A percentile compares a stretch with the other conserved stretches of the same genome.
Conservation (phyloP, 2,329 filamentous ascomycete genomes). For the Aspergillus calidoustus region DNA sequence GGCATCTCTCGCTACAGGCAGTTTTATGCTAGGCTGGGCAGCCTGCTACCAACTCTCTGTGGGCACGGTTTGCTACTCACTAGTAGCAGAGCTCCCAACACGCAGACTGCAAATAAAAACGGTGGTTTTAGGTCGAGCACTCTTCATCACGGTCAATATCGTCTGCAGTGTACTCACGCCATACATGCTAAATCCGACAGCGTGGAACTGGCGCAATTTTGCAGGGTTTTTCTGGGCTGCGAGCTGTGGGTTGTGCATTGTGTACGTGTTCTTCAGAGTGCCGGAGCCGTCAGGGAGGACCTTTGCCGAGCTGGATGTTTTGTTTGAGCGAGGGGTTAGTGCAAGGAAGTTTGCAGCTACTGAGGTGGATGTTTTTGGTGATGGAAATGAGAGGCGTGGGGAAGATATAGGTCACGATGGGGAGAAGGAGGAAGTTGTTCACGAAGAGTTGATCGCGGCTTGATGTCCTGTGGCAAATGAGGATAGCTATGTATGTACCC, state of each 20-base stretch:
- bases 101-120: slow-evolving; percentile 88
- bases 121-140: slow-evolving; percentile 79
- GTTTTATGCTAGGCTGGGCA: slow-evolving; percentile 82
- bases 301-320: slow-evolving; percentile 82
- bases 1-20: slow-evolving; percentile 76
- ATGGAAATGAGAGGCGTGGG: slow-evolving; percentile 36
- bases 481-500: no score
- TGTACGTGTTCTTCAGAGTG: slow-evolving; percentile 80
- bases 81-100: slow-evolving; percentile 83
- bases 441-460: not conserved
- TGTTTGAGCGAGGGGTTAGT: slow-evolving; percentile 75
- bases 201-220: slow-evolving; percentile 86
- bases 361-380: slow-evolving; percentile 59
- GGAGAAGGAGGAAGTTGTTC: not conserved
- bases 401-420: slow-evolving; percentile 6
- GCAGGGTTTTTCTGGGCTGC: slow-evolving; percentile 88
- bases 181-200: slow-evolving; percentile 87
- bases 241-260: slow-evolving; percentile 76
- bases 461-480: not conserved
- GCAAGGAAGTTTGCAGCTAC: slow-evolving; percentile 73
- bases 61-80: slow-evolving; percentile 86
- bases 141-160: slow-evolving; percentile 82
- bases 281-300: slow-evolving; percentile 80
- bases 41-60: slow-evolving; percentile 84
- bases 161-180: slow-evolving; percentile 80